Base-by-base conservation (phyloP, 1,284 basidiomycete genomes). In the Bondarzewia mesenterica region DNA sequence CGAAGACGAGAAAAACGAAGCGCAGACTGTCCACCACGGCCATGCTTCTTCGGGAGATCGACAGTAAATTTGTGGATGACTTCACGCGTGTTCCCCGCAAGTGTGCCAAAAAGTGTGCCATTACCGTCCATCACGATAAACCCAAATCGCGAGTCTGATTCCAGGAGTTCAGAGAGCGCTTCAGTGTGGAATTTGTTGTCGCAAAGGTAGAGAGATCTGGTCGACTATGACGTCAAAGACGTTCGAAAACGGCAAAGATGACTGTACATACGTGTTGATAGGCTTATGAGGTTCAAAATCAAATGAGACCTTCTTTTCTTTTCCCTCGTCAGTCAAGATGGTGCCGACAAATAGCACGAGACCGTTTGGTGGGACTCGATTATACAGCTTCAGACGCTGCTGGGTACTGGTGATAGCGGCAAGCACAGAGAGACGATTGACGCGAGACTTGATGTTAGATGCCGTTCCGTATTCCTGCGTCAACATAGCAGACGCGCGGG, bases 171-270 rank as follows among this genome's bases (percentile, higher is more conserved):
- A 44, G 91, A 89, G 29, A 99, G 80, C 1, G 94, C 93, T 64
- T 98, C 96, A 4, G 96, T 98, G 73, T 98, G 95, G 75, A 99
- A 99, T 68, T 98, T 96, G 77, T 96, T 97, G 77, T 99, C 96
- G 65, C 96, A 99, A 46, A 98, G 87, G 72, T 99, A 99, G 43
- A 99, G 82, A 16, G 93, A 94, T 16, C 89, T 93, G 62, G 27
- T 21, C 46, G 48, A 41, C 42, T 39, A 56, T 52, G 47, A 44
- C 27, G 26, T 39, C 35, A 20, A 47, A 42, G 42, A 36, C 37
- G 42, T 25, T 32, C 7, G 18, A 50, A 50, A 22, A 50, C n/a
- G 15, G n/a, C 38, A 8, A 18, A 40, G 15, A 5, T 22, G 29
- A 16, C 20, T 4, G 37, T 12, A 74, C 85, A 52, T 66, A 93